Evolutionary conservation across 192 early-diverging fungal genomes (phyloP).

Genomic region (Linnemannia schmuckeri): DNA sequence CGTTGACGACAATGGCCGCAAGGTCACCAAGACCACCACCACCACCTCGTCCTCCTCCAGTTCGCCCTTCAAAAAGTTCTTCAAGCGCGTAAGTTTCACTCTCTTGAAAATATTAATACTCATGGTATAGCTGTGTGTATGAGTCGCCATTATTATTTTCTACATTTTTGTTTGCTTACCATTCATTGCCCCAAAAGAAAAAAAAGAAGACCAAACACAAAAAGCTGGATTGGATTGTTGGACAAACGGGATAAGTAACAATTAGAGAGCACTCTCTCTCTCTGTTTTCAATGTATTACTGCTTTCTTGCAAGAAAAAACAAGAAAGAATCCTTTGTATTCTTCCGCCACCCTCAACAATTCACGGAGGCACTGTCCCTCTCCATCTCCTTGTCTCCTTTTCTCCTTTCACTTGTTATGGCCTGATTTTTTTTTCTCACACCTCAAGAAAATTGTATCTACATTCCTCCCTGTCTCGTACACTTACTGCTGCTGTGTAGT

Average conservation of each 20-base stretch:
- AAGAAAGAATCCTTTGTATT: not conserved
- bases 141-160: not conserved
- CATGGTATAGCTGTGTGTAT: not conserved
- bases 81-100: constrained; percentile 48
- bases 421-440: not conserved
- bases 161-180: not conserved
- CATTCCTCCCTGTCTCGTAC: not conserved
- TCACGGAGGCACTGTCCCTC: not conserved
- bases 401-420: not conserved
- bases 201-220: not conserved
- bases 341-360: not conserved
- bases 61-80: constrained; percentile 44
- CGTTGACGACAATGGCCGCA: constrained; percentile 41
- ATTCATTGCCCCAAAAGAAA: not conserved
- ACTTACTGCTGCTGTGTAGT: constrained; percentile 12
- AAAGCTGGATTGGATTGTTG: constrained; percentile 3
- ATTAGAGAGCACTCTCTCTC: not conserved
- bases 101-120: not conserved
- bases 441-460: not conserved
- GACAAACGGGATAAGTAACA: not conserved
- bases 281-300: not conserved
- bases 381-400: not conserved
- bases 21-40: constrained; percentile 53
- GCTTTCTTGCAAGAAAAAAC: not conserved
- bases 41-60: constrained; percentile 36